Percentiles rank a stretch among this genome's conserved stretches.
These are phyloP conservation scores for Rosa hybrid DNA, from an alignment of 331 rosid species.

Conservation along the genomic window DNA sequence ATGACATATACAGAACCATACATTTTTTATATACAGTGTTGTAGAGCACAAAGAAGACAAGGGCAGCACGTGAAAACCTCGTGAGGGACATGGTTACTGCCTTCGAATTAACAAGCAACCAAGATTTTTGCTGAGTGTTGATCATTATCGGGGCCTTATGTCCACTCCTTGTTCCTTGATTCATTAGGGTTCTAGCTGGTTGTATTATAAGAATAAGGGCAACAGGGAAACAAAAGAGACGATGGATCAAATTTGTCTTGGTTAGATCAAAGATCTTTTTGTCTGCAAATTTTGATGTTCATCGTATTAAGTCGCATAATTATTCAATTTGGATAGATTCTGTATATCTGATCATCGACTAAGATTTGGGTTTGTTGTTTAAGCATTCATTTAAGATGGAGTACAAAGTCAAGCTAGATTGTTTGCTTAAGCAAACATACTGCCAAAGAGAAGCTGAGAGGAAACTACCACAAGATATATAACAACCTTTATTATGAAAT, in stretches of 20 bases:
- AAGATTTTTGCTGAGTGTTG: slow-evolving; percentile 41
- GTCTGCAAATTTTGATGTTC: slow-evolving; percentile 28
- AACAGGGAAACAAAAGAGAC: slow-evolving; percentile 1
- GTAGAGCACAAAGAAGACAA: slow-evolving; percentile 51
- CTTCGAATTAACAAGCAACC: slow-evolving; percentile 49
- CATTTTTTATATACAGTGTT: background rate
- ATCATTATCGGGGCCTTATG: slow-evolving; percentile 40
- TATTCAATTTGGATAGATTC: slow-evolving; percentile 1
- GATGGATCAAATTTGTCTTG: slow-evolving; percentile 31
- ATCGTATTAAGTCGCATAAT: slow-evolving; percentile 28
- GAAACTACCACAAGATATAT: background rate
- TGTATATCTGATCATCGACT: slow-evolving; percentile 6
- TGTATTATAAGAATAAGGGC: background rate
- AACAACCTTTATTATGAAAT: background rate
- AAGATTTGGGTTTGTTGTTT: background rate
- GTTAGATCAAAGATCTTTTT: slow-evolving; percentile 32
- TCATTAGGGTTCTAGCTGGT: background rate
- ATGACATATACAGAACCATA: slow-evolving; percentile 12
- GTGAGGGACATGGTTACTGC: slow-evolving; percentile 51
- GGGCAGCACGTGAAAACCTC: slow-evolving; percentile 55
- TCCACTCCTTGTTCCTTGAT: slow-evolving; percentile 45
- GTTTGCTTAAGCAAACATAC: background rate
- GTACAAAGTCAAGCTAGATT: background rate
- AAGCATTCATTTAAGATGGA: background rate
- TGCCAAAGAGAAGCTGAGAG: background rate